A percentile compares a stretch with the other conserved stretches of the same genome.
These are phyloP conservation scores for Ilex paraguariensis DNA, from an alignment of 305 asterid species.

Conservation along the genomic window DNA sequence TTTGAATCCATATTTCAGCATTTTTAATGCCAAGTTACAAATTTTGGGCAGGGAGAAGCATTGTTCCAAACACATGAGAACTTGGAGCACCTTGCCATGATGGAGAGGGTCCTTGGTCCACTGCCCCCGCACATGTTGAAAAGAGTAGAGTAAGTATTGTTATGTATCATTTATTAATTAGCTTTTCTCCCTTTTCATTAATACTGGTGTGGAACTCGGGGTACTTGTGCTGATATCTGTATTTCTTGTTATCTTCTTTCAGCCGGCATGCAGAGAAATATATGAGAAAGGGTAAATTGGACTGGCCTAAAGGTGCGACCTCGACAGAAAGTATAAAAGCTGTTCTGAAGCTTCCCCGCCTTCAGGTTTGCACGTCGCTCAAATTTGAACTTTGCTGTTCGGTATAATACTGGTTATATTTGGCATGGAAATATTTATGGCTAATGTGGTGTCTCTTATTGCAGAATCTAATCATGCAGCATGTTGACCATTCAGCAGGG, in stretches of 20 bases:
- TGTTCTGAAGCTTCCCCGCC: slow-evolving; percentile 63
- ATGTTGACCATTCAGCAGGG: slow-evolving; percentile 21
- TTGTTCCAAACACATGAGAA: slow-evolving; percentile 89
- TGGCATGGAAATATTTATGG: background rate
- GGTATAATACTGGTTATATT: too few relatives aligned
- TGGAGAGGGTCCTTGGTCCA: slow-evolving; percentile 86
- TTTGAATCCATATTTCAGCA: too few relatives aligned
- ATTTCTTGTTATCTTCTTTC: slow-evolving; percentile 6
- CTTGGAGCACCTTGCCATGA: slow-evolving; percentile 92
- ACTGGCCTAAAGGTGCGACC: slow-evolving; percentile 86
- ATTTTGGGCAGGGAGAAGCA: slow-evolving; percentile 63
- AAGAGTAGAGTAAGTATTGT: slow-evolving; percentile 59
- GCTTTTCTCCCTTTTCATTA: too few relatives aligned
- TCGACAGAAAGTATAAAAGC: slow-evolving; percentile 81
- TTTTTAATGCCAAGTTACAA: too few relatives aligned
- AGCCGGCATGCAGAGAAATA: slow-evolving; percentile 76
- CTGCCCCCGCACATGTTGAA: slow-evolving; percentile 69
- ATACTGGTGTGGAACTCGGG: too few relatives aligned
- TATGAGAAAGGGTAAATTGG: slow-evolving; percentile 64
- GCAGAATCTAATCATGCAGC: slow-evolving; percentile 20
- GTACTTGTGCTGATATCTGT: too few relatives aligned
- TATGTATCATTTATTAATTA: too few relatives aligned
- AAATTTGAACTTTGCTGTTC: too few relatives aligned
- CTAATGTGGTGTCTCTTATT: background rate
- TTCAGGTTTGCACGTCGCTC: slow-evolving; percentile 26